A percentile compares a stretch with the other conserved stretches of the same genome.
phyloP scores from a whole-genome alignment of 2,329 filamentous ascomycete species.

The Hypoxylon sp. region DNA sequence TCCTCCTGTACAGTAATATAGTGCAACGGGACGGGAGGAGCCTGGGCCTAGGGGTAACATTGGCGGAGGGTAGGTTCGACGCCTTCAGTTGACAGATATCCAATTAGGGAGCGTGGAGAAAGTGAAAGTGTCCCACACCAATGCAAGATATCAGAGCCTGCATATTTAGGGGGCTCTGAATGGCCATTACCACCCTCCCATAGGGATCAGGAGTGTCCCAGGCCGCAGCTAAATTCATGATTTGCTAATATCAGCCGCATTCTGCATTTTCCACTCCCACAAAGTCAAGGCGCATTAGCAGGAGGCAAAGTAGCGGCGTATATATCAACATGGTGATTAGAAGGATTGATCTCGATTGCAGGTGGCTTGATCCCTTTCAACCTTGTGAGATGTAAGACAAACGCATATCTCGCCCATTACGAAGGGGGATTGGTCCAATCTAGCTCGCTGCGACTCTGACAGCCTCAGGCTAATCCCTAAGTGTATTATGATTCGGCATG shows the following conservation, averaged over 20 bases:
- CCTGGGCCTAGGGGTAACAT: background rate
- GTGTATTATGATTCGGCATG: background rate
- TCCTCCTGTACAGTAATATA: background rate
- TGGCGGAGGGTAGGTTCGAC: background rate
- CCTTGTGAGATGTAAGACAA: conserved; percentile 1
- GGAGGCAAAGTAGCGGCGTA: background rate
- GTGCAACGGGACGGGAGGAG: too few species aligned
- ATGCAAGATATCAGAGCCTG: conserved; percentile 4
- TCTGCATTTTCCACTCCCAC: background rate
- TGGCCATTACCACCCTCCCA: background rate
- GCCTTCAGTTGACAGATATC: background rate
- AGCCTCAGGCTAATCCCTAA: background rate
- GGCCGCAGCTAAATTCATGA: background rate
- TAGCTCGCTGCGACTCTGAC: background rate
- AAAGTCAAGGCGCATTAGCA: background rate
- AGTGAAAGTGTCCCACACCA: background rate
- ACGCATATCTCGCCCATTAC: background rate
- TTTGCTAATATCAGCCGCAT: background rate
- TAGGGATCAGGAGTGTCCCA: background rate
- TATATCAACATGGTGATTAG: background rate
- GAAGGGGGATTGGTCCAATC: background rate
- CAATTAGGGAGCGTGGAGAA: background rate
- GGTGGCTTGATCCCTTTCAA: conserved; percentile 1
- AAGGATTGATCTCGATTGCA: background rate
- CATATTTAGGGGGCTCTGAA: background rate